Conservation (phyloP, 192 early-diverging fungal genomes). For the Coemansia sp. region DNA sequence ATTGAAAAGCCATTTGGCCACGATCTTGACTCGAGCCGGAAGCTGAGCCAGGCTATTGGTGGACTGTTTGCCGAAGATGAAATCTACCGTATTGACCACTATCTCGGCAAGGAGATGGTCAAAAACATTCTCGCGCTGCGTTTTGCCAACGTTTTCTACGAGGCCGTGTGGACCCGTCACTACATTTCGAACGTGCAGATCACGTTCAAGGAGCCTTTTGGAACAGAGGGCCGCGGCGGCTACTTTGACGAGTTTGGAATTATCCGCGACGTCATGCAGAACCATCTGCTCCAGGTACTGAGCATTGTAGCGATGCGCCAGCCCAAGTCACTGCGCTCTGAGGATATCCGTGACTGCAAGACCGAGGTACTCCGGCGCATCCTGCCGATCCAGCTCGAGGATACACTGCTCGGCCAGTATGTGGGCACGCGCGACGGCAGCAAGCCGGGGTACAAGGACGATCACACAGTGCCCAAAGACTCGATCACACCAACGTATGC, state of each 20-base stretch:
- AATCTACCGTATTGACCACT: constrained; percentile 99
- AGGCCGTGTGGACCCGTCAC: constrained; percentile 85
- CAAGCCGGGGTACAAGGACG: constrained; percentile 92
- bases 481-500: constrained; percentile 91
- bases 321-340: constrained; percentile 79
- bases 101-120: constrained; percentile 99
- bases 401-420: constrained; percentile 93
- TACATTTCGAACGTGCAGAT: constrained; percentile 94
- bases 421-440: constrained; percentile 69
- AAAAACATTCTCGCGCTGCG: constrained; percentile 93
- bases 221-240: constrained; percentile 95
- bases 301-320: constrained; percentile 94
- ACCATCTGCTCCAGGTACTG: constrained; percentile 91
- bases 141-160: constrained; percentile 94
- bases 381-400: constrained; percentile 71
- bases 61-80: constrained; percentile 84
- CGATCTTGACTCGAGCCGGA: constrained; percentile 79
- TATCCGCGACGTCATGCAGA: constrained; percentile 95
- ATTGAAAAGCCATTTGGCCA: constrained; percentile 98
- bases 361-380: constrained; percentile 86
- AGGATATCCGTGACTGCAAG: constrained; percentile 96
- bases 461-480: constrained; percentile 80
- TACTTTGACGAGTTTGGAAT: constrained; percentile 99
- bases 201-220: constrained; percentile 97
- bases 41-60: constrained; percentile 69